Percentiles rank a stretch among this genome's conserved stretches.
Conservation (phyloP, 2,329 filamentous ascomycete genomes). For the Orbilia quercus region DNA sequence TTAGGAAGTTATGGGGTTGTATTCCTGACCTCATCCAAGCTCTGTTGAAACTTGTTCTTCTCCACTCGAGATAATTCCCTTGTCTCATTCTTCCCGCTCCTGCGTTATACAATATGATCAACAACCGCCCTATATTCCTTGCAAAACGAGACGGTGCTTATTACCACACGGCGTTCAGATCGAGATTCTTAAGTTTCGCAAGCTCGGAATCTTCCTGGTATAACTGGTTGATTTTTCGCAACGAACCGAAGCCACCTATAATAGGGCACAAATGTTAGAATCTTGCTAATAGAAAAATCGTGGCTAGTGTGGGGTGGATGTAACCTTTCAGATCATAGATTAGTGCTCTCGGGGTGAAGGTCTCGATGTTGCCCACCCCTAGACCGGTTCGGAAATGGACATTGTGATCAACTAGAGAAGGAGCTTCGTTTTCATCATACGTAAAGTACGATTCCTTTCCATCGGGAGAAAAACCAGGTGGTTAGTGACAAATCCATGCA, state of each 20-base stretch:
- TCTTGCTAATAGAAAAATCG: background rate
- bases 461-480: too few species aligned
- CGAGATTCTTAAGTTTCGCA: constrained; percentile 61
- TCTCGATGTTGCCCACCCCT: constrained; percentile 85
- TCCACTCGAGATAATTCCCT: constrained; percentile 38
- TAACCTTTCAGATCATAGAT: constrained; percentile 89
- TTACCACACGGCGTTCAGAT: constrained; percentile 65
- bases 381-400: constrained; percentile 88
- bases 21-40: constrained; percentile 49
- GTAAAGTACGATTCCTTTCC: constrained; percentile 95
- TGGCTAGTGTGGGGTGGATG: constrained; percentile 7
- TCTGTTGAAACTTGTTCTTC: constrained; percentile 45
- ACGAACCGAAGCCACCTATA: constrained; percentile 79
- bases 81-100: constrained; percentile 49
- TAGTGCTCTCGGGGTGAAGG: constrained; percentile 88
- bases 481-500: too few species aligned
- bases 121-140: background rate
- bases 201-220: constrained; percentile 72
- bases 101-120: constrained; percentile 19
- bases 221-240: constrained; percentile 87
- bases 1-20: background rate
- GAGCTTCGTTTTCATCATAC: constrained; percentile 75
- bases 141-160: background rate
- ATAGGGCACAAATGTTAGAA: constrained; percentile 5
- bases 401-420: constrained; percentile 79